These are phyloP conservation scores for Glebionis coronaria DNA, from an alignment of 129 eudicot genomes.

Conservation along the genomic window DNA sequence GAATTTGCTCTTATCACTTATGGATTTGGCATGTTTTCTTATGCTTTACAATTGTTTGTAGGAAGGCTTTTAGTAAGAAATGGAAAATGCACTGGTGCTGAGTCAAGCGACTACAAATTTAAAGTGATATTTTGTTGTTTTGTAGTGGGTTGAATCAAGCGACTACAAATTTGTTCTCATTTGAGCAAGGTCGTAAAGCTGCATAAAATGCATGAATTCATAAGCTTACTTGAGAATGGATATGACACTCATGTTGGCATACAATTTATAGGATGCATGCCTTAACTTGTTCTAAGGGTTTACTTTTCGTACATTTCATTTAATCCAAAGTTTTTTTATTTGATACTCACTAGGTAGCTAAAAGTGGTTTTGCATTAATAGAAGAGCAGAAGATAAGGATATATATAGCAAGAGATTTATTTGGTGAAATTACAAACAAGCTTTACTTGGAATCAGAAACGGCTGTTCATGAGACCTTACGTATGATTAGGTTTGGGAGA, in stretches of 20 bases:
- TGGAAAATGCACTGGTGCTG: conserved; percentile 53
- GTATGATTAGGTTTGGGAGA: conserved; percentile 39
- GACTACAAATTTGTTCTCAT: conserved; percentile 45
- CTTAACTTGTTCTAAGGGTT: background rate
- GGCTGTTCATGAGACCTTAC: conserved; percentile 43
- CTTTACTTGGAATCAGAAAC: conserved; percentile 52
- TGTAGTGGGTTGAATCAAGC: conserved; percentile 57
- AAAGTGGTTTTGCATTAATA: conserved; percentile 43
- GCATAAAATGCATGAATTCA: conserved; percentile 52
- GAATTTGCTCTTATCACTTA: too few species aligned
- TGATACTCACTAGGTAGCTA: conserved; percentile 40
- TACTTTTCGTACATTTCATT: background rate
- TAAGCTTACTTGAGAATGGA: conserved; percentile 51
- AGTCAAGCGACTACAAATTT: background rate
- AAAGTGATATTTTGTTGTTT: conserved; percentile 20
- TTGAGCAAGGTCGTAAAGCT: conserved; percentile 69
- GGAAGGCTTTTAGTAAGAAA: conserved; percentile 49
- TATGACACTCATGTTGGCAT: conserved; percentile 49
- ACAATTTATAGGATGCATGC: background rate
- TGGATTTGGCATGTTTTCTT: conserved; percentile 60
- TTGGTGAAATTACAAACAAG: conserved; percentile 47
- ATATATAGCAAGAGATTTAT: conserved; percentile 55
- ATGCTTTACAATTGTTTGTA: conserved; percentile 66
- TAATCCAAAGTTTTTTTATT: background rate
- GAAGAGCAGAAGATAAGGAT: conserved; percentile 50